Evolutionary conservation across 306 rosid genomes (phyloP).

Genomic region (Medicago truncatula): MtrunA17r5.0-ANR NC_053048.1:45678001-45678500

Average conservation of each 20-base stretch:
- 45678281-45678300: constrained; percentile 31
- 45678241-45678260: constrained; percentile 41
- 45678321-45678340: constrained; percentile 42
- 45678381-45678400: neutral
- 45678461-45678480: neutral
- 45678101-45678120: constrained; percentile 30
- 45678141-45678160: neutral
- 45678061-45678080: constrained; percentile 27
- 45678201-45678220: neutral
- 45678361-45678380: constrained; percentile 32
- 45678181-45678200: constrained; percentile 33
- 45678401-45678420: neutral
- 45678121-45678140: constrained; percentile 31
- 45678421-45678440: constrained; percentile 31
- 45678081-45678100: neutral
- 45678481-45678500: constrained; percentile 49
- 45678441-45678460: constrained; percentile 1
- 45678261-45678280: constrained; percentile 43
- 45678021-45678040: constrained; percentile 26
- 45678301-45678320: constrained; percentile 20
- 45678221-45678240: constrained; percentile 8
- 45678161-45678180: constrained; percentile 15
- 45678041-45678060: neutral
- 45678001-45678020: constrained; percentile 28
- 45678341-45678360: constrained; percentile 11